These are phyloP conservation scores for Mentha longifolia DNA, from an alignment of 257 asterid genomes.

Conservation along the genomic window DNA sequence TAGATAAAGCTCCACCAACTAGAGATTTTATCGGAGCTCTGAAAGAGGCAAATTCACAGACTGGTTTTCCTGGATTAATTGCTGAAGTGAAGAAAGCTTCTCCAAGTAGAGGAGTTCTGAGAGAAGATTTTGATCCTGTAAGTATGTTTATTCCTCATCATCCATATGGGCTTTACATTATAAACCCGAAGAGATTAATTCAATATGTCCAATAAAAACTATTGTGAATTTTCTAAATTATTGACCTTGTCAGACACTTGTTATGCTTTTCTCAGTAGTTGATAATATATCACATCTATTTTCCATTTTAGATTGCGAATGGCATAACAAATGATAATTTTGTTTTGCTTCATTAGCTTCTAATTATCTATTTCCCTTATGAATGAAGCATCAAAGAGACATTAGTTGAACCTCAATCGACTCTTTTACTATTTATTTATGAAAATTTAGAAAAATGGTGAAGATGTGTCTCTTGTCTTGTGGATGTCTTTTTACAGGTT, in stretches of 20 bases:
- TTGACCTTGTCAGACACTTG: neutral
- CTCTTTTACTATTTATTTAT: neutral
- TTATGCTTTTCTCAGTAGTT: neutral
- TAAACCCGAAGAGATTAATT: neutral
- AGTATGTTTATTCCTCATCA: conserved; percentile 32
- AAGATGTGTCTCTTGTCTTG: conserved; percentile 19
- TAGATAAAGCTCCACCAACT: conserved; percentile 60
- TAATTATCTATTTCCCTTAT: conserved; percentile 5
- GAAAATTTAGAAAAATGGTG: conserved; percentile 9
- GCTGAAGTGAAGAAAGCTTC: conserved; percentile 98
- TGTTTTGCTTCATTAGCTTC: conserved; percentile 12
- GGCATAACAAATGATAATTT: neutral
- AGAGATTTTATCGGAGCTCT: conserved; percentile 87
- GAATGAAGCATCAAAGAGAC: neutral
- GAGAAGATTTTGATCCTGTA: conserved; percentile 92
- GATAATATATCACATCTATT: neutral
- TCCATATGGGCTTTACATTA: neutral
- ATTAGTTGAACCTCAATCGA: neutral
- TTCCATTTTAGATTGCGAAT: neutral
- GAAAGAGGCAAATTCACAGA: conserved; percentile 61
- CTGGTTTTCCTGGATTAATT: conserved; percentile 80
- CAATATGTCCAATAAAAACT: neutral
- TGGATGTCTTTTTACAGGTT: conserved; percentile 53
- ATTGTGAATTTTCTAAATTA: neutral
- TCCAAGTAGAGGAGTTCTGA: conserved; percentile 82